Evolutionary conservation across 208 protist species (phyloP), one percentile per base, ranked within the genome.

Genomic region (Strigomonas culicis): DNA sequence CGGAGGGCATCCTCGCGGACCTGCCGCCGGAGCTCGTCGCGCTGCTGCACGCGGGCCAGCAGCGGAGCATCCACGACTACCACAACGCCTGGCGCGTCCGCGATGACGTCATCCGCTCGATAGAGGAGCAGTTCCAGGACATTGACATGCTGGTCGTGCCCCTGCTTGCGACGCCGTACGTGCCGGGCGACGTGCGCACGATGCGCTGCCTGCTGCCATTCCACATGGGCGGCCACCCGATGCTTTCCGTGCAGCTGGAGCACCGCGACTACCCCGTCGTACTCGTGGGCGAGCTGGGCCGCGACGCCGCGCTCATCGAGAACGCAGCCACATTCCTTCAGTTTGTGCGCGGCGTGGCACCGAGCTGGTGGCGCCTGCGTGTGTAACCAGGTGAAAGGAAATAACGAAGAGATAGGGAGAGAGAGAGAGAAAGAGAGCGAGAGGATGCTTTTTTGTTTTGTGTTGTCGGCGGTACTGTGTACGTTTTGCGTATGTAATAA

Each of bases 121-220:
- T 75, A 13, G 80, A 90, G 50, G 84, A 95, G 47, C 86, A 93
- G 61, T 95, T 95, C 67, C 80, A 80, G 19, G 90, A 95, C 60
- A 80, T 93, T 7, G 90, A 95, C 66, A 66, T 80, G 51, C 80
- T 95, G 47, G 63, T 91, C n/a, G 76, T 84, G 22, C 90, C 90
- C 22, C 77, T 95, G 50, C 74, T 95, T 24, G 75, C 77, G 6
- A 72, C 78, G 46, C 90, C 90, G 49, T 95, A 93, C 65, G 71
- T 62, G 39, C 82, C 74, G 50, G 81, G 82, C 10, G 76, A 86
- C 57, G 49, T 93, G 67, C 72, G 76, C 52, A 92, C 84, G 41
- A 77, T 90, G 46, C 78, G 72, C 1, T 77, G 76, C 7, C 75
- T 79, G 4, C 61, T 95, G 17, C 86, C 90, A 0, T 95, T 91